Conservation (phyloP, 139 green algal species). For the Pycnococcus provasolii region DNA sequence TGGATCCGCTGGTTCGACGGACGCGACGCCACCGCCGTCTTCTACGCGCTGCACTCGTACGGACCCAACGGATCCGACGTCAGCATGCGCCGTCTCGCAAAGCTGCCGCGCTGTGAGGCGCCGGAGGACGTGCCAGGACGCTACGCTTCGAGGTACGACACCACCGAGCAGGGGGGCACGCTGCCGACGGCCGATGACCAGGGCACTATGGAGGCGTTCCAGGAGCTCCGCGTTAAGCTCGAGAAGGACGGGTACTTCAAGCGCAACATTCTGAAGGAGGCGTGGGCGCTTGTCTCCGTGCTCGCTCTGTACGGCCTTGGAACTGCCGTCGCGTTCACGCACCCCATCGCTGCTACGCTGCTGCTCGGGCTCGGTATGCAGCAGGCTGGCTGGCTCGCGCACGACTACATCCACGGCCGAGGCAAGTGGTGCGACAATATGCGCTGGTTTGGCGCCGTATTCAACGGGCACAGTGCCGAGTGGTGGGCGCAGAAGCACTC, state of each 20-base stretch:
- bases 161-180: neutral
- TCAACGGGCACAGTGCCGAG: conserved; percentile 29
- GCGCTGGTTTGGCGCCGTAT: conserved; percentile 16
- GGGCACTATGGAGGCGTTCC: conserved; percentile 2
- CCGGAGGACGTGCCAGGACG: conserved; percentile 2
- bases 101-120: conserved; percentile 28
- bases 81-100: conserved; percentile 11
- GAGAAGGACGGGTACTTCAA: conserved; percentile 28
- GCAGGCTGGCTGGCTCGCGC: conserved; percentile 31
- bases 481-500: conserved; percentile 34
- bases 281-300: conserved; percentile 23
- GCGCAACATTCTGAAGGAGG: conserved; percentile 19
- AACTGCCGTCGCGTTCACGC: conserved; percentile 12
- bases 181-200: conserved; percentile 1
- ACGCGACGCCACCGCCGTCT: conserved; percentile 27
- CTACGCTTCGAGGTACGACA: neutral
- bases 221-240: conserved; percentile 21
- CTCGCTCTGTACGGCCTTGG: conserved; percentile 23
- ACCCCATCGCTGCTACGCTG: conserved; percentile 13
- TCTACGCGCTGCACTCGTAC: conserved; percentile 32
- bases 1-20: conserved; percentile 29
- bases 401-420: conserved; percentile 34
- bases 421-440: conserved; percentile 24
- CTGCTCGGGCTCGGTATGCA: conserved; percentile 25
- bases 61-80: conserved; percentile 16